Evolutionary conservation across 192 early-diverging fungal species (phyloP), one percentile per base, ranked within the genome.

Genomic region (Obelidium mucronatum): DNA sequence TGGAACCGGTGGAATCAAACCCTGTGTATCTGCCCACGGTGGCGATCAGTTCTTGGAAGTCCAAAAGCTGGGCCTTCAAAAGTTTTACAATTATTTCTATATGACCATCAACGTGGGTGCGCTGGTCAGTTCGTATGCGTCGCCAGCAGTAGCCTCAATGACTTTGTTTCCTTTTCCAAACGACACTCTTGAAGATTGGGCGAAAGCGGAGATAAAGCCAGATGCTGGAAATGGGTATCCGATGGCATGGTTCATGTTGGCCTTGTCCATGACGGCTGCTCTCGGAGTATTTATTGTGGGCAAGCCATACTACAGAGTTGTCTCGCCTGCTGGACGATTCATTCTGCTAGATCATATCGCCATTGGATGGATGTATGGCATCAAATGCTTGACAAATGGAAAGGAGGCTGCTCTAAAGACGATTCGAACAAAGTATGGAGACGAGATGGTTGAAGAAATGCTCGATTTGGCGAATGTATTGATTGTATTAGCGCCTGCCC

Each of bases 1-100:
- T 53, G 89, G 89, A 55, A 85, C 87, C 63, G 90, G 88, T 76
- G 89, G 87, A 76, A 90, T 91, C 78, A 91, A 90, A 80, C 88
- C 89, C 55, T 88, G 85, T 67, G 84, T 88, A 42, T 81, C 80
- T 34, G 70, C 86, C 42, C 84, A 86, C 78, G 86, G 84, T 76
- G 86, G 84, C 75, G 84, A 85, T 68, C 84, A 87, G 80, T 91
- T 84, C 79, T 75, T 91, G 54, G 59, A 71, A 33, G 17, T 76
- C 42, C 90, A 91, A 60, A 79, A 74, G 22, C 39, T 39, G 11
- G 82, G 48, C 13, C 79, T 89, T 64, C 82, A 90, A 42, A 68
- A 76, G 28, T 88, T 90, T 79, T 89, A 87, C 75, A 84, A 84
- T 79, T 81, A 68, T 59, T 81, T 81, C 39, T 84, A 78, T 53